phyloP scores from a whole-genome alignment of 2,329 filamentous ascomycete genomes.

The Canariomyces notabilis region DNA sequence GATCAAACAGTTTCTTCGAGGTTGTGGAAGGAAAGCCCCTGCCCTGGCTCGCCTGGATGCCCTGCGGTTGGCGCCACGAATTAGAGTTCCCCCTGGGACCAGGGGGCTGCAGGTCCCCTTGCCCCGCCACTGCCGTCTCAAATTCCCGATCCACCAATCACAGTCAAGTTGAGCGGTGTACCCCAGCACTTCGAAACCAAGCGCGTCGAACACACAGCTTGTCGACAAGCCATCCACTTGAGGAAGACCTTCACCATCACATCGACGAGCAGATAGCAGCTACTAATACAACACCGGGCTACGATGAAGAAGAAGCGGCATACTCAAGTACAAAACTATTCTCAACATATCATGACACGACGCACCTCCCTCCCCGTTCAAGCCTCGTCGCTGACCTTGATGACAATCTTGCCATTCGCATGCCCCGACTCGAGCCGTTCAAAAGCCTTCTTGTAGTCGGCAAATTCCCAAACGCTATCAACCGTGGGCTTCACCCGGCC shows the following conservation, averaged over 20 bases:
- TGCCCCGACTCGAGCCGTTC: constrained; percentile 32
- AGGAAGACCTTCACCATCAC: too few species aligned
- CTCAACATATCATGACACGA: too few species aligned
- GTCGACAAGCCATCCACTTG: too few species aligned
- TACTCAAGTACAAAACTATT: too few species aligned
- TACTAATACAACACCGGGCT: too few species aligned
- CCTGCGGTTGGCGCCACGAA: not conserved
- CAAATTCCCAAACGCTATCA: constrained; percentile 38
- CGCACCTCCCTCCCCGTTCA: constrained; percentile 3
- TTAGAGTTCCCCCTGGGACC: not conserved
- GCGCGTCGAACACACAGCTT: too few species aligned
- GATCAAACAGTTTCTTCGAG: constrained; percentile 23
- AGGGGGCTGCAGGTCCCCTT: not conserved
- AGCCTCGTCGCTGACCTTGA: constrained; percentile 29
- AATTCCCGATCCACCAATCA: not conserved
- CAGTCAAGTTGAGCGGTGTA: not conserved
- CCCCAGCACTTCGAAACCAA: not conserved
- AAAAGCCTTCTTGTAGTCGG: constrained; percentile 35
- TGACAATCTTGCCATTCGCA: constrained; percentile 37
- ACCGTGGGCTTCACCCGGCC: constrained; percentile 31
- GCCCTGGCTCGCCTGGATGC: too few species aligned
- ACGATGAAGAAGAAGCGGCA: not conserved
- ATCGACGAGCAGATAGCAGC: too few species aligned
- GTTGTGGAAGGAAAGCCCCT: too few species aligned
- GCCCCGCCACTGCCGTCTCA: not conserved